Evolutionary conservation across 2,329 filamentous ascomycete species (phyloP), one percentile per base, ranked within the genome.

Genomic region (Colletotrichum camelliae): DNA sequence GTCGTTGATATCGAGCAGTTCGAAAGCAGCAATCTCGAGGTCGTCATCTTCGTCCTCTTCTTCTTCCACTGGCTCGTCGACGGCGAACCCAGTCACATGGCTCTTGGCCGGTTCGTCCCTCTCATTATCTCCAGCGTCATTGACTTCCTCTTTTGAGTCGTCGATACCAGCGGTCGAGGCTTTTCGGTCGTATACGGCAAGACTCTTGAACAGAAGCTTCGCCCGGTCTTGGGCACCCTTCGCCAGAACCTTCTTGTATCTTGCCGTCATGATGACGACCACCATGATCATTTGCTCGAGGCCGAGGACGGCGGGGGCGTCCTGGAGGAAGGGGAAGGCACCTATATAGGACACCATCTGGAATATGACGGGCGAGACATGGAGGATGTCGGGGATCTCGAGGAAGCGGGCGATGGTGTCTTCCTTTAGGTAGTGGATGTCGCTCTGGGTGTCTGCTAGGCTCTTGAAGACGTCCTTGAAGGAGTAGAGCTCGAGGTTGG

Each of bases 391-490:
- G 5, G 94, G 94, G 24, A 96, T 89, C 83, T 94, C 93, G 60
- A 96, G 90, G 82, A 94, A 95, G 39, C 93, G 90, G 75, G 92
- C 90, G 78, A 95, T 85, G 13, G 93, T 95, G 67, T 93, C 90
- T 81, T 94, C 93, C 80, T 92, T 94, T 77, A 95, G 89, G 81
- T 94, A 94, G 67, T 87, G 88, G 62, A 94, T 85, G 58, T 88
- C 86, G 65, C 89, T 90, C 80, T 93, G 88, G 18, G 89, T 84
- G 79, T 95, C 93, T 77, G 94, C 92, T 24, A 95, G 91, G 73
- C 88, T 90, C 75, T 89, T 90, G 86, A 95, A 95, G 80, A 95
- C 93, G 81, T 94, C 91, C 79, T 92, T 93, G 84, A 95, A 91
- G 37, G 91, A 94, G 84, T 94, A 94, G 35, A 94, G 86, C 83